Percentiles rank a stretch among this genome's conserved stretches.
These are phyloP conservation scores for Microbotryum scabiosae DNA, from an alignment of 1,284 basidiomycete species.

Conservation along the genomic window DNA sequence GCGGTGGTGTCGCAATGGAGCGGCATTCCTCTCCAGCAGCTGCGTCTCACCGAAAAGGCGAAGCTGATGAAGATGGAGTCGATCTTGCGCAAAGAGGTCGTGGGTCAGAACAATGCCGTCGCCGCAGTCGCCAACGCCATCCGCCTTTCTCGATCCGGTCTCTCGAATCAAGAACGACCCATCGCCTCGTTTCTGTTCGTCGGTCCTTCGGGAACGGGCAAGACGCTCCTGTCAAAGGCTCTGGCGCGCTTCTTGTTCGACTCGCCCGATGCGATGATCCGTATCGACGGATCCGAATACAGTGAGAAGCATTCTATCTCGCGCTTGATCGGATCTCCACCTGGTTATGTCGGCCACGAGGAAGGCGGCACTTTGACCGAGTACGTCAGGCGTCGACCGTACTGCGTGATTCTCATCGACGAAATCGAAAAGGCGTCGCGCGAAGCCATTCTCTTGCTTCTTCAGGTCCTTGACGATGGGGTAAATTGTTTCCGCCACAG, in stretches of 20 bases:
- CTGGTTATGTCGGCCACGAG: conserved; percentile 84
- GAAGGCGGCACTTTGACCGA: conserved; percentile 64
- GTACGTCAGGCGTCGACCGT: conserved; percentile 45
- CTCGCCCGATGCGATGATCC: conserved; percentile 48
- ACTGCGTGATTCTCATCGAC: conserved; percentile 42
- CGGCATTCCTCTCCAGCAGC: conserved; percentile 40
- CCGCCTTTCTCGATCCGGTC: conserved; percentile 50
- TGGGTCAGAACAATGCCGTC: conserved; percentile 52
- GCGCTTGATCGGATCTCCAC: conserved; percentile 48
- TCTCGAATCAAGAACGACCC: conserved; percentile 49
- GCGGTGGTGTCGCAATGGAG: conserved; percentile 50
- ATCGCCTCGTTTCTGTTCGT: conserved; percentile 50
- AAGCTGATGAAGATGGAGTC: conserved; percentile 48
- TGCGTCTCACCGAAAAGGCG: conserved; percentile 38
- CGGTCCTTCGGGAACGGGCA: conserved; percentile 47
- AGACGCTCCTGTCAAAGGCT: conserved; percentile 46
- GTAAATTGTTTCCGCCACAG: not conserved
- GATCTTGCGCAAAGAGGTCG: conserved; percentile 44
- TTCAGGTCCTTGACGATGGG: conserved; percentile 51
- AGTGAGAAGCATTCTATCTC: conserved; percentile 50
- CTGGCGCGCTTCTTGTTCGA: conserved; percentile 50
- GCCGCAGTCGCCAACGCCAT: conserved; percentile 52
- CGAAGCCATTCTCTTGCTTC: conserved; percentile 51
- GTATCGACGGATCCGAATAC: conserved; percentile 50
- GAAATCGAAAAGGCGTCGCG: conserved; percentile 49